Evolutionary conservation across 2,329 filamentous ascomycete genomes (phyloP).

Genomic region (Cyphellophora attinorum): DNA sequence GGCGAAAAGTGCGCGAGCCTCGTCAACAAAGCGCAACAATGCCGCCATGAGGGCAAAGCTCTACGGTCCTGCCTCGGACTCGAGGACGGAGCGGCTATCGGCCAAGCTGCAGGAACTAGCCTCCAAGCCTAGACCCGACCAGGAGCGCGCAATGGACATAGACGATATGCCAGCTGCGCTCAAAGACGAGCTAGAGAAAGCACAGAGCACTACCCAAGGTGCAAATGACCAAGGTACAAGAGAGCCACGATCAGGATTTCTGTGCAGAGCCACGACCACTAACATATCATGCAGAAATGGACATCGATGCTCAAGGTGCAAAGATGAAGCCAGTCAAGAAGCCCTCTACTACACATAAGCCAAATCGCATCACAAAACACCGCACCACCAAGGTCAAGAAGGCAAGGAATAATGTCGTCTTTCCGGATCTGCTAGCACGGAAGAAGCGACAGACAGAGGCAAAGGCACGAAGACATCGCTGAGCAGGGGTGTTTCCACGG

Average conservation of each 20-base stretch:
- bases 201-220: too few species aligned
- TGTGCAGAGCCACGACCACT: neutral
- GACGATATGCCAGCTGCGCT: too few species aligned
- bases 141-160: constrained; percentile 28
- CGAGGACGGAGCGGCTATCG: constrained; percentile 71
- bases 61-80: constrained; percentile 73
- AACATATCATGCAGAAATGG: constrained; percentile 10
- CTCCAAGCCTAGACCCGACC: constrained; percentile 58
- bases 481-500: too few species aligned
- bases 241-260: too few species aligned
- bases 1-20: constrained; percentile 80
- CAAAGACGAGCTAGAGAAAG: too few species aligned
- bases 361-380: constrained; percentile 7
- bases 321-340: constrained; percentile 8
- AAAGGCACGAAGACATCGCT: constrained; percentile 8
- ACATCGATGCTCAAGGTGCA: constrained; percentile 10
- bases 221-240: too few species aligned
- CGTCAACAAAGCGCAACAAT: constrained; percentile 73
- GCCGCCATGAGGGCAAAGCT: constrained; percentile 67
- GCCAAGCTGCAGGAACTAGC: constrained; percentile 77
- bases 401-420: constrained; percentile 14
- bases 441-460: constrained; percentile 8
- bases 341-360: constrained; percentile 4
- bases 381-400: constrained; percentile 14
- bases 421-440: constrained; percentile 12